Base-by-base conservation (phyloP, 73 alveolate species). In the Halteria grandinella region DNA sequence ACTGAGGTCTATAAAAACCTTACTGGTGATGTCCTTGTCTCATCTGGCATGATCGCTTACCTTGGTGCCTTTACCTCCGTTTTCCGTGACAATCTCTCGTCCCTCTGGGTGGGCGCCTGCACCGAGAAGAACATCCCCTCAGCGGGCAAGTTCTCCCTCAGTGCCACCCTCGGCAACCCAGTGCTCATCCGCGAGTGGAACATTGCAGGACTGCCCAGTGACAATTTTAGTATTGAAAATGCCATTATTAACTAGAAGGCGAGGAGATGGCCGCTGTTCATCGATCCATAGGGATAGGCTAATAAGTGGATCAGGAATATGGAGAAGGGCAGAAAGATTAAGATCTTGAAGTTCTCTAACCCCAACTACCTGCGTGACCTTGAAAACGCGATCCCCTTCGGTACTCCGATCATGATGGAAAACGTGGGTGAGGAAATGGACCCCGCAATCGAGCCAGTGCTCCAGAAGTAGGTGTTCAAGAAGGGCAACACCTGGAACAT, bases 101-200 rank as follows among this genome's bases (percentile, higher is more conserved):
- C 88, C 57, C 93, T 88, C 36, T 97, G 99, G 99, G 96, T 93
- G 3, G 82, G 76, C 44, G 83, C 83, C 52, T 94, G 97, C 60
- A 72, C 83, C 48, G 96, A 90, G 53, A 85, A 79, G 70, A 70
- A 86, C 39, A 96, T 97, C 54, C 99, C 99, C 7, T 90, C 95
- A 43, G 86, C 97, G 66, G 94, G 89, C 53, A 78, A 82, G 60
- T 97, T 94, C 66, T 69, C 95, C 58, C 76, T 96, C 31, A 87
- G 91, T 69, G 71, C 79, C 64, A 87, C 93, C 44, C 93, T 98
- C 8, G 99, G 99, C n/a, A 97, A 98, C 62, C 99, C 98, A 14
- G 99, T 98, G 77, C 93, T 87, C 66, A 95, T 98, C 49, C 94
- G 99, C 69, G 89, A 94, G 27, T 98, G 99, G 99, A 97, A 95